These are phyloP conservation scores for Cicer yamashitae DNA, from an alignment of 306 rosid genomes.

Conservation along the genomic window DNA sequence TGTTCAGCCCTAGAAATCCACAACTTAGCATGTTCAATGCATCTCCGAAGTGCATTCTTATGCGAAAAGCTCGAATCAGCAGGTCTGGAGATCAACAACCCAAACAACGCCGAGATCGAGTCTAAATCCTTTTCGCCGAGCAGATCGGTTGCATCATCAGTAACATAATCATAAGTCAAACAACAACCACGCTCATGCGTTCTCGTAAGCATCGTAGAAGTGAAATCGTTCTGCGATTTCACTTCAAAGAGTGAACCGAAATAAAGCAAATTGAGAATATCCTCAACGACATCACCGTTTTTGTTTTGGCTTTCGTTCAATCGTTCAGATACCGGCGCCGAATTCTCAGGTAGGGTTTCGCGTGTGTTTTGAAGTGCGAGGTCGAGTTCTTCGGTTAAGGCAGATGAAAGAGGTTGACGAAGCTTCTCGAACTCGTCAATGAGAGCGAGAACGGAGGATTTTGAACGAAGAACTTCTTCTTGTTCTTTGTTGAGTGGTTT, in stretches of 20 bases:
- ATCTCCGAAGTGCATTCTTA: constrained; percentile 75
- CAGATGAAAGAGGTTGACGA: constrained; percentile 75
- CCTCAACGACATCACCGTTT: constrained; percentile 60
- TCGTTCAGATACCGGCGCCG: neutral
- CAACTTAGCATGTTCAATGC: constrained; percentile 87
- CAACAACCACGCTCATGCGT: constrained; percentile 94
- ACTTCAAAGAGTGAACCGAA: constrained; percentile 92
- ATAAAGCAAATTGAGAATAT: constrained; percentile 80
- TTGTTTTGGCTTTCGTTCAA: neutral
- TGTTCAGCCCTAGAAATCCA: constrained; percentile 76
- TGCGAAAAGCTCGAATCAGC: constrained; percentile 85
- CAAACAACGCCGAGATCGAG: constrained; percentile 66
- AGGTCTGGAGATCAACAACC: constrained; percentile 77
- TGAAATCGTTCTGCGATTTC: constrained; percentile 82
- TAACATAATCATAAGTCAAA: constrained; percentile 91
- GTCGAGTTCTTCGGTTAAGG: constrained; percentile 70
- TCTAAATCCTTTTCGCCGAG: constrained; percentile 89
- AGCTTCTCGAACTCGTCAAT: constrained; percentile 97
- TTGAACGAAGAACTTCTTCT: constrained; percentile 82
- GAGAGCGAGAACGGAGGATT: constrained; percentile 57
- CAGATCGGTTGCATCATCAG: constrained; percentile 95
- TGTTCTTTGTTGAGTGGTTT: constrained; percentile 82
- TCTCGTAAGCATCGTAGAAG: constrained; percentile 82
- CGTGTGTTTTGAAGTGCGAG: constrained; percentile 50
- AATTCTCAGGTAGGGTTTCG: constrained; percentile 42